Evolutionary conservation across 331 rosid genomes (phyloP).

Genomic region (Phaseolus coccineus): DNA sequence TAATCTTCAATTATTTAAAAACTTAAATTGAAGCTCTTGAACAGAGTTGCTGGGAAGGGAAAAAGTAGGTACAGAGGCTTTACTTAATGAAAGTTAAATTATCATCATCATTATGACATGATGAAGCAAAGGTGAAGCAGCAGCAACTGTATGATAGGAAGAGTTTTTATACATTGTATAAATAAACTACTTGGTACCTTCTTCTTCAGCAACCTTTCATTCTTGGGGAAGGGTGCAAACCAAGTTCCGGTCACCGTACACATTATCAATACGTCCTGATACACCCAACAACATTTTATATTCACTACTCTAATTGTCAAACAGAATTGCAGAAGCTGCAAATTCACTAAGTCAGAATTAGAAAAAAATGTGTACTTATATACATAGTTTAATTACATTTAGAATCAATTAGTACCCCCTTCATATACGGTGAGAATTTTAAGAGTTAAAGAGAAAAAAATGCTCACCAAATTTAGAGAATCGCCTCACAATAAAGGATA

Average conservation of each 20-base stretch:
- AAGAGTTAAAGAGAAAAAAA: neutral
- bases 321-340: neutral
- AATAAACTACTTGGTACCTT: constrained; percentile 54
- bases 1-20: no score
- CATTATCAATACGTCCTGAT: constrained; percentile 93
- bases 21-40: no score
- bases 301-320: neutral
- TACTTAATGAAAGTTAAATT: neutral
- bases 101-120: constrained; percentile 33
- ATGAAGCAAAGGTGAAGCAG: constrained; percentile 43
- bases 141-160: constrained; percentile 30
- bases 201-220: constrained; percentile 66
- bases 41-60: no score
- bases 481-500: neutral
- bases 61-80: no score
- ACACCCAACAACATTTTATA: constrained; percentile 27
- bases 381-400: neutral
- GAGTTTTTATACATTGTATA: constrained; percentile 44
- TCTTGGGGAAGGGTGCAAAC: constrained; percentile 78
- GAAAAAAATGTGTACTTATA: neutral
- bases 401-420: neutral
- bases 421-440: neutral
- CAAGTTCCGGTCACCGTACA: constrained; percentile 92
- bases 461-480: neutral
- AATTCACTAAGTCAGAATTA: neutral